Conservation (phyloP, 345 rosid genomes). For the Brassica napus region DNA sequence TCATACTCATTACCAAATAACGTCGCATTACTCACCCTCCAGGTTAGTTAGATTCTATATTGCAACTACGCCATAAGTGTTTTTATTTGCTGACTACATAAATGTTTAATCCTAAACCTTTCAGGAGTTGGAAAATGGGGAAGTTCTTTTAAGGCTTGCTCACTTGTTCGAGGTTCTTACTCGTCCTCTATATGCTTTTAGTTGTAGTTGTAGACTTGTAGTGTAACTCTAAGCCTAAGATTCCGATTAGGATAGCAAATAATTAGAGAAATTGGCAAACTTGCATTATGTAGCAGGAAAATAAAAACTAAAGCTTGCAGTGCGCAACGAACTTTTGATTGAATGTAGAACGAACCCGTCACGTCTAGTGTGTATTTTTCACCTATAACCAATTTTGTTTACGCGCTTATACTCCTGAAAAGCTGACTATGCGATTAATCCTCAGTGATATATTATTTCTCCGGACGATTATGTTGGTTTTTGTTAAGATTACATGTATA, state of each 20-base stretch:
- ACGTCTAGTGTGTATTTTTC: background rate
- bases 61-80: background rate
- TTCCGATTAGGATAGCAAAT: background rate
- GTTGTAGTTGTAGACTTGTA: conserved; percentile 8
- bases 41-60: conserved; percentile 47
- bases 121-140: conserved; percentile 79
- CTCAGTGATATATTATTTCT: background rate
- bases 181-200: conserved; percentile 21
- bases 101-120: conserved; percentile 8
- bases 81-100: conserved; percentile 8
- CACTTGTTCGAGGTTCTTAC: conserved; percentile 77
- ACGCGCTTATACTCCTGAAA: background rate
- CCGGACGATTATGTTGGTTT: background rate
- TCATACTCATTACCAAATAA: conserved; percentile 77
- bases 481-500: background rate
- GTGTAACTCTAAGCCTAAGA: background rate
- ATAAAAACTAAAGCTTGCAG: background rate
- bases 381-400: background rate
- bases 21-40: conserved; percentile 79
- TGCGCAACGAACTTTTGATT: background rate
- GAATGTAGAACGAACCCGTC: background rate
- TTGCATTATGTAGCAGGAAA: background rate
- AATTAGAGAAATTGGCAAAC: background rate
- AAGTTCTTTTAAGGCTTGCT: conserved; percentile 83
- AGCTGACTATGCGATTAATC: background rate